Evolutionary conservation across 768 basidiomycete genomes (phyloP).

Genomic region (Lactarius evosmus): DNA sequence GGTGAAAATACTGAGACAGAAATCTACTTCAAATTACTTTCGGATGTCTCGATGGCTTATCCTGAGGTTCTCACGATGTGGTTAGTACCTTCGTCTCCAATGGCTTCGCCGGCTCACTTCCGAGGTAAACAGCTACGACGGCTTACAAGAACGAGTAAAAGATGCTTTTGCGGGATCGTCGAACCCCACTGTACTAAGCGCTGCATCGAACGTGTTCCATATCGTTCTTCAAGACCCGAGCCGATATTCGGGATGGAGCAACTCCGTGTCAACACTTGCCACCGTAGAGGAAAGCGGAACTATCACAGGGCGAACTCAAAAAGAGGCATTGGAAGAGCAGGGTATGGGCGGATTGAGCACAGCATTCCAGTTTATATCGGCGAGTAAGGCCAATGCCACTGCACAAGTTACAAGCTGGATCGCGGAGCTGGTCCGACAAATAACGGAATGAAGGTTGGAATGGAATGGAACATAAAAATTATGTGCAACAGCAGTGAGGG

Average conservation of each 20-base stretch:
- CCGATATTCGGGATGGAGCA: slow-evolving; percentile 42
- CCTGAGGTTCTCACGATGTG: slow-evolving; percentile 71
- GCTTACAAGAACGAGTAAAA: slow-evolving; percentile 69
- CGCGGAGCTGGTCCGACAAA: slow-evolving; percentile 53
- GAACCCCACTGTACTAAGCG: slow-evolving; percentile 65
- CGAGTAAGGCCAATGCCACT: slow-evolving; percentile 38
- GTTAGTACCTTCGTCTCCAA: slow-evolving; percentile 44
- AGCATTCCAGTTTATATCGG: slow-evolving; percentile 66
- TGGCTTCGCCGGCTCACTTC: slow-evolving; percentile 5
- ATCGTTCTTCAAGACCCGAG: slow-evolving; percentile 57
- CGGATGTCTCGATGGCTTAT: slow-evolving; percentile 61
- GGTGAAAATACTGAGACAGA: slow-evolving; percentile 80
- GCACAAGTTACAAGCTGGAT: slow-evolving; percentile 75
- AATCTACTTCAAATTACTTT: slow-evolving; percentile 72
- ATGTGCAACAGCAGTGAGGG: slow-evolving; percentile 1
- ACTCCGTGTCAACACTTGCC: slow-evolving; percentile 62
- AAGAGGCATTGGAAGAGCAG: slow-evolving; percentile 62
- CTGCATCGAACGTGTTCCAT: slow-evolving; percentile 74
- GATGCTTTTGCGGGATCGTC: slow-evolving; percentile 68
- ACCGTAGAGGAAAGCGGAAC: slow-evolving; percentile 53
- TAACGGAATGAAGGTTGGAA: slow-evolving; percentile 41
- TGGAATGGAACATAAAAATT: slow-evolving; percentile 9
- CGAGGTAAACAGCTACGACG: slow-evolving; percentile 56
- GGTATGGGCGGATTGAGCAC: slow-evolving; percentile 74
- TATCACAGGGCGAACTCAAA: slow-evolving; percentile 47